Conservation (phyloP, 768 basidiomycete genomes). For the Agrocybe pediades region DNA sequence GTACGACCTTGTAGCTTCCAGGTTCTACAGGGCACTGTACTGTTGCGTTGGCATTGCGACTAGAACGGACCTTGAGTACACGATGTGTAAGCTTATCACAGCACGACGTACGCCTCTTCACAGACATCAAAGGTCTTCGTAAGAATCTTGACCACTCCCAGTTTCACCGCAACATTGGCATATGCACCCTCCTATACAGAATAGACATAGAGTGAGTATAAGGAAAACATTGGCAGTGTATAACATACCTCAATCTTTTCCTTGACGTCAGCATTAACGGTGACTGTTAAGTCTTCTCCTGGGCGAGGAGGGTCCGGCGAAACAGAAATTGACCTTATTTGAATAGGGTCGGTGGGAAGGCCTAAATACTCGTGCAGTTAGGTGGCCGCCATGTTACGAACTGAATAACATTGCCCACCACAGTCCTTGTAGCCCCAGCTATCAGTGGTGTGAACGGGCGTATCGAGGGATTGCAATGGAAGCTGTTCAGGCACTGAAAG, state of each 20-base stretch:
- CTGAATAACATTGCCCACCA: constrained; percentile 49
- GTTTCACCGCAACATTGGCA: constrained; percentile 88
- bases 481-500: constrained; percentile 24
- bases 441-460: constrained; percentile 33
- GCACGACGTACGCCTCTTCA: constrained; percentile 81
- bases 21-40: constrained; percentile 83
- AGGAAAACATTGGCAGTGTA: neutral
- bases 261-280: constrained; percentile 60
- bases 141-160: constrained; percentile 92
- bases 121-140: constrained; percentile 86
- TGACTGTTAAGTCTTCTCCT: constrained; percentile 87
- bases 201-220: neutral
- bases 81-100: neutral
- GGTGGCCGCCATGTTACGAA: neutral
- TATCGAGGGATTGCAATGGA: constrained; percentile 22
- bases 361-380: constrained; percentile 8
- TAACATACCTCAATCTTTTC: constrained; percentile 62
- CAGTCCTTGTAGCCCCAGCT: constrained; percentile 74
- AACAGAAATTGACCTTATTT: constrained; percentile 71
- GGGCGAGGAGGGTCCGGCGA: constrained; percentile 89
- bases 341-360: constrained; percentile 42
- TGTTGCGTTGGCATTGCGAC: constrained; percentile 71
- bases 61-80: constrained; percentile 28
- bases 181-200: constrained; percentile 79
- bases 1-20: constrained; percentile 71